Evolutionary conservation across 2,329 filamentous ascomycete species (phyloP).

Genomic region (Fusarium sp.): DNA sequence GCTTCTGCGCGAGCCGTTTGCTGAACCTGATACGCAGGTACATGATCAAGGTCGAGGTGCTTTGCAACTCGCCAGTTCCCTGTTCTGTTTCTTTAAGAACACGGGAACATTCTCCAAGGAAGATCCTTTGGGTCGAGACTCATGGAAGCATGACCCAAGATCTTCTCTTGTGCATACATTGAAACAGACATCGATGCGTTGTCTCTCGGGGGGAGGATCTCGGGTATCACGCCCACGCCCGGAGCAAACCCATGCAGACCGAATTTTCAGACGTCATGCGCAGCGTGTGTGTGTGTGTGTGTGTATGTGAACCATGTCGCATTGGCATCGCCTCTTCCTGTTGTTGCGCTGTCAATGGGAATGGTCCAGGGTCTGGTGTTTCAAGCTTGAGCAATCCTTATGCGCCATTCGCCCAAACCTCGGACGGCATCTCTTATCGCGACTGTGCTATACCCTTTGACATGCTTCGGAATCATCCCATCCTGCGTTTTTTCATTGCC

Average conservation of each 20-base stretch:
- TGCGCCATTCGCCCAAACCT: conserved; percentile 17
- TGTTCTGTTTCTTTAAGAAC: conserved; percentile 5
- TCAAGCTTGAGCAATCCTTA: conserved; percentile 25
- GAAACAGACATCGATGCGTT: conserved; percentile 12
- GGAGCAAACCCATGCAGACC: conserved; percentile 27
- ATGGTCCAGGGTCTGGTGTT: conserved; percentile 28
- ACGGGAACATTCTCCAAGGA: neutral
- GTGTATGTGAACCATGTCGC: conserved; percentile 3
- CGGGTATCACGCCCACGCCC: neutral
- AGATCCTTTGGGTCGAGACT: conserved; percentile 3
- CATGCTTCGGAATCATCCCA: conserved; percentile 26
- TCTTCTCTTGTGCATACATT: conserved; percentile 9
- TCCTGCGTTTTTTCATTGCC: conserved; percentile 20
- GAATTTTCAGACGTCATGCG: conserved; percentile 29
- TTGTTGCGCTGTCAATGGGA: conserved; percentile 35
- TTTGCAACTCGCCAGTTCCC: neutral
- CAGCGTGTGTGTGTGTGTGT: neutral
- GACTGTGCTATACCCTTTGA: conserved; percentile 17
- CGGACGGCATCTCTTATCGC: neutral
- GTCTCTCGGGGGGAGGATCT: conserved; percentile 4
- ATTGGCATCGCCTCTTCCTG: conserved; percentile 23
- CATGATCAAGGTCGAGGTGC: neutral
- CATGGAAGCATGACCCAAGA: conserved; percentile 7
- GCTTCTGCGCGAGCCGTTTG: conserved; percentile 4
- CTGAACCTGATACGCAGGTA: conserved; percentile 33